A percentile compares a stretch with the other conserved stretches of the same genome.
phyloP scores from a whole-genome alignment of 108 stramenopile genomes.

The Nitzschia sp. region DNA sequence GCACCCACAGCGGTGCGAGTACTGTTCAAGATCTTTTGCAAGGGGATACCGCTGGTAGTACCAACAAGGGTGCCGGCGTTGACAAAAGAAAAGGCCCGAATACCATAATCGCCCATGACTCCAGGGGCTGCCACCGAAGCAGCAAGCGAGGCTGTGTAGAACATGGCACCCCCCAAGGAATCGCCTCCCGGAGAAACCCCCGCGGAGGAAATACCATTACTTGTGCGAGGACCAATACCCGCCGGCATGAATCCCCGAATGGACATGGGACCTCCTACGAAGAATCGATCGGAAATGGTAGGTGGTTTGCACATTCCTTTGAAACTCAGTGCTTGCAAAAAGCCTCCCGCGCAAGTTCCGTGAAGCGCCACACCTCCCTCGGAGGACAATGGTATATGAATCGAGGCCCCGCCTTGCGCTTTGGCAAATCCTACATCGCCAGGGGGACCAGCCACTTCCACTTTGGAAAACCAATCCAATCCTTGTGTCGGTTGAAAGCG shows the following conservation, averaged over 20 bases:
- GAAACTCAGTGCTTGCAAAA: constrained; percentile 54
- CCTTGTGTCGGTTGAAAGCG: constrained; percentile 60
- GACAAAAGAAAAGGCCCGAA: constrained; percentile 74
- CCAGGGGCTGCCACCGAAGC: constrained; percentile 60
- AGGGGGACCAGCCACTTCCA: constrained; percentile 76
- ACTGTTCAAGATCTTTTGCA: constrained; percentile 16
- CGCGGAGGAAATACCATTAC: constrained; percentile 39
- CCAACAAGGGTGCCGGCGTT: constrained; percentile 74
- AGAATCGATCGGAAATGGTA: constrained; percentile 81
- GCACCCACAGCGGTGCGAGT: constrained; percentile 68
- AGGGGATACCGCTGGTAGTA: constrained; percentile 14
- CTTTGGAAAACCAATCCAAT: constrained; percentile 44
- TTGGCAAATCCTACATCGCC: constrained; percentile 80
- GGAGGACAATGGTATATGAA: constrained; percentile 51
- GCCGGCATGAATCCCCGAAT: constrained; percentile 79
- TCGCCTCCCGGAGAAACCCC: constrained; percentile 65
- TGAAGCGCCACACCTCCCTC: constrained; percentile 51
- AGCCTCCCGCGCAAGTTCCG: constrained; percentile 48
- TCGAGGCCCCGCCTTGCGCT: constrained; percentile 49
- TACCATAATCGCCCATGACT: constrained; percentile 54
- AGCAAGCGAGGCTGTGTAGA: constrained; percentile 67
- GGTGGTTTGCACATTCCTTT: constrained; percentile 56
- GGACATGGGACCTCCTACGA: constrained; percentile 78
- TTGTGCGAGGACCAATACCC: constrained; percentile 79
- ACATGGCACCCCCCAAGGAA: constrained; percentile 77